A percentile compares a stretch with the other conserved stretches of the same genome.
These are phyloP conservation scores for Bipolaris victoriae DNA, from an alignment of 2,329 filamentous ascomycete species.

Conservation along the genomic window DNA sequence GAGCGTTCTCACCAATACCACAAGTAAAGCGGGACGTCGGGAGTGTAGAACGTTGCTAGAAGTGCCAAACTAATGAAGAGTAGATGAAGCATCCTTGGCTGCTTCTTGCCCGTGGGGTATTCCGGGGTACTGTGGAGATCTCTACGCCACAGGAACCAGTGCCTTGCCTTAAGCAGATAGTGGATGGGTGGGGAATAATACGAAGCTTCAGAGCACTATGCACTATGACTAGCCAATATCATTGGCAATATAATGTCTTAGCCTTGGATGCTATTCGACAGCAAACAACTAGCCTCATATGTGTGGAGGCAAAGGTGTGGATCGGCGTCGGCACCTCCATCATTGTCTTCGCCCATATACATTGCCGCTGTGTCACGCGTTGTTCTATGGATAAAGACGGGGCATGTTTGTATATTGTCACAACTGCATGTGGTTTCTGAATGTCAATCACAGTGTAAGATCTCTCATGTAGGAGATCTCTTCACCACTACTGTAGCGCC, in stretches of 20 bases:
- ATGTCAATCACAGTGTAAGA: neutral
- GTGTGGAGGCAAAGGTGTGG: slow-evolving; percentile 16
- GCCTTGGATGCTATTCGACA: slow-evolving; percentile 15
- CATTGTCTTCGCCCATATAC: neutral
- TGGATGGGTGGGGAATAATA: slow-evolving; percentile 20
- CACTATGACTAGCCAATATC: slow-evolving; percentile 28
- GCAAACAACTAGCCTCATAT: slow-evolving; percentile 12
- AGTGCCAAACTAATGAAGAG: slow-evolving; percentile 39
- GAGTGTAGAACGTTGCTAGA: slow-evolving; percentile 27
- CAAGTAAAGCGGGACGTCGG: slow-evolving; percentile 41
- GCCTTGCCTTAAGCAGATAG: slow-evolving; percentile 36
- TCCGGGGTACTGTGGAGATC: slow-evolving; percentile 44
- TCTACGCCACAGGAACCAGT: slow-evolving; percentile 30
- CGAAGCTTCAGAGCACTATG: slow-evolving; percentile 15
- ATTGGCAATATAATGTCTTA: slow-evolving; percentile 20
- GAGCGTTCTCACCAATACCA: slow-evolving; percentile 33
- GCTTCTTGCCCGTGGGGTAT: slow-evolving; percentile 37
- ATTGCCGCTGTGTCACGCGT: slow-evolving; percentile 7
- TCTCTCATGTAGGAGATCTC: neutral
- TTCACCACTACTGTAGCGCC: slow-evolving; percentile 3
- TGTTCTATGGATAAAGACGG: neutral
- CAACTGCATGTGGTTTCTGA: neutral
- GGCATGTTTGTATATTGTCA: neutral
- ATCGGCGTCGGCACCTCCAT: slow-evolving; percentile 8
- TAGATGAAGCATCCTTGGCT: slow-evolving; percentile 40